phyloP scores from a whole-genome alignment of 192 early-diverging fungal species.

The Entomortierella lignicola region DNA sequence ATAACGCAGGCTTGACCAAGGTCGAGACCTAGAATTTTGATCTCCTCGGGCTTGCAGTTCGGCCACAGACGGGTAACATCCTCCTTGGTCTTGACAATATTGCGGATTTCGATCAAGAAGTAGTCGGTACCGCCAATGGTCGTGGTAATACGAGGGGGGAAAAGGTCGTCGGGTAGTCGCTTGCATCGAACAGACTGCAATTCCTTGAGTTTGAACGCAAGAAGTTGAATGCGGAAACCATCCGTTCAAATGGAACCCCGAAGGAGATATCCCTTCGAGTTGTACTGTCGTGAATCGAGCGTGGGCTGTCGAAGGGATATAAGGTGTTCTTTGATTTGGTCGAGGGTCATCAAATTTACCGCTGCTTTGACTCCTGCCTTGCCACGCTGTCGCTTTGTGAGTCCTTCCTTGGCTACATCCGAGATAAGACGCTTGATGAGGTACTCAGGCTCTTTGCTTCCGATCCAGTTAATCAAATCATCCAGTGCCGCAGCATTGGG shows the following conservation, averaged over 20 bases:
- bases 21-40: constrained; percentile 14
- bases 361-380: neutral
- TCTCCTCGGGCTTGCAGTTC: neutral
- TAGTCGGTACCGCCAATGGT: constrained; percentile 1
- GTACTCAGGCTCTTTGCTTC: neutral
- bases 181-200: constrained; percentile 12
- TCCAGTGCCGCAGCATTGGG: neutral
- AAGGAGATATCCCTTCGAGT: constrained; percentile 1
- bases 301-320: neutral
- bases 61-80: constrained; percentile 1
- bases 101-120: constrained; percentile 17
- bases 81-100: constrained; percentile 12
- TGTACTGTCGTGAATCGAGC: neutral
- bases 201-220: constrained; percentile 20
- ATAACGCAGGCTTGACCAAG: constrained; percentile 12
- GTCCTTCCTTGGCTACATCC: neutral
- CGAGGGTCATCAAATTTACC: neutral
- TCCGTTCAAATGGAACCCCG: constrained; percentile 15
- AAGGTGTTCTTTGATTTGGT: neutral
- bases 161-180: neutral
- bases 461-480: neutral
- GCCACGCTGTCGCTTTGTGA: neutral
- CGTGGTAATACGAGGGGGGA: constrained; percentile 1
- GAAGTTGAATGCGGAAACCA: constrained; percentile 18
- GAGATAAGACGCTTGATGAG: neutral